phyloP scores from a whole-genome alignment of 2,329 filamentous ascomycete genomes.

The Epichloe brachyelytri region DNA sequence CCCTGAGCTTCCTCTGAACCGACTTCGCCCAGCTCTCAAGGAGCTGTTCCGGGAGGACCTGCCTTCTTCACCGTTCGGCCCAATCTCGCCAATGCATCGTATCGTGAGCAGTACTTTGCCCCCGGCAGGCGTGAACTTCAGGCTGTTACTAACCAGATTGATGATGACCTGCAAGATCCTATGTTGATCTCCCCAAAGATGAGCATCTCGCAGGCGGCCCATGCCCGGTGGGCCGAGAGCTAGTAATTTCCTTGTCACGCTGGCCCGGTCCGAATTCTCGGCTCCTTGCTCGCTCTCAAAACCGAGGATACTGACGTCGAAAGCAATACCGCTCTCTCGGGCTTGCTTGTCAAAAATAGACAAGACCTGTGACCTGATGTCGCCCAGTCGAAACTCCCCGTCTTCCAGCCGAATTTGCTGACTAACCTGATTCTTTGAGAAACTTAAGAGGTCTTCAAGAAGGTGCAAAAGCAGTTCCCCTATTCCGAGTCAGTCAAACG shows the following conservation, averaged over 20 bases:
- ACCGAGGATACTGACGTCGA: conserved; percentile 57
- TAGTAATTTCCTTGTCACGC: conserved; percentile 30
- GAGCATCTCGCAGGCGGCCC: conserved; percentile 69
- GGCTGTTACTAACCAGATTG: conserved; percentile 80
- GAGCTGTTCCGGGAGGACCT: conserved; percentile 32
- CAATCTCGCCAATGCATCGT: conserved; percentile 53
- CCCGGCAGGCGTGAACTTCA: conserved; percentile 76
- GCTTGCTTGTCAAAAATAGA: conserved; percentile 88
- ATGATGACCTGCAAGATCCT: conserved; percentile 87
- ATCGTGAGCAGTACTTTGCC: conserved; percentile 68
- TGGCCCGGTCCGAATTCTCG: conserved; percentile 19
- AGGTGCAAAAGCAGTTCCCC: conserved; percentile 71
- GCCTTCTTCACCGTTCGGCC: conserved; percentile 29
- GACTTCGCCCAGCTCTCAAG: conserved; percentile 25
- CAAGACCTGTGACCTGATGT: conserved; percentile 68
- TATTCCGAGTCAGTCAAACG: background rate
- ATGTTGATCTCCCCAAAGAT: conserved; percentile 85
- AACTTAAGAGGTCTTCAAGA: conserved; percentile 78
- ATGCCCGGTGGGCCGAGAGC: conserved; percentile 51
- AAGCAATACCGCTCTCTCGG: conserved; percentile 61
- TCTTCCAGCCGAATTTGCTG: conserved; percentile 73
- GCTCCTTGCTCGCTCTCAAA: conserved; percentile 13
- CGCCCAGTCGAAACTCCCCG: conserved; percentile 72
- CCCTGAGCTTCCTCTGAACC: conserved; percentile 33
- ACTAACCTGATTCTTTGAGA: conserved; percentile 90